phyloP scores from a whole-genome alignment of 805 yeast species.

The Saccharomycopsis fermentans region DNA sequence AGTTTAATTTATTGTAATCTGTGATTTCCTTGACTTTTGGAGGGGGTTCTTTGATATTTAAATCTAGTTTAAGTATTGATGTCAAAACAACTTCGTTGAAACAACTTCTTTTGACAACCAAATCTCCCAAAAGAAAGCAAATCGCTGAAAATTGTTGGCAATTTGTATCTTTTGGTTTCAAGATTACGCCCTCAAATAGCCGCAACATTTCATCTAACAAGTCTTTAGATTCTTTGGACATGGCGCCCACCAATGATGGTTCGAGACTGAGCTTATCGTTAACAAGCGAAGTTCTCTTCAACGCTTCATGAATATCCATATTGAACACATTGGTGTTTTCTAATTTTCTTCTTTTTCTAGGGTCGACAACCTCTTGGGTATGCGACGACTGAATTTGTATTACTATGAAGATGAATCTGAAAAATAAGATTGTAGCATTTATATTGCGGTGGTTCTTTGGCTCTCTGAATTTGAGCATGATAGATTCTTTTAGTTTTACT shows the following conservation, averaged over 20 bases:
- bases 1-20: slow-evolving; percentile 8
- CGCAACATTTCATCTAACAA: slow-evolving; percentile 5
- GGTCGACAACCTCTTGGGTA: not conserved
- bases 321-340: not conserved
- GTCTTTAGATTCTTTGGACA: slow-evolving; percentile 5
- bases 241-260: not conserved
- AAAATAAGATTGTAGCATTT: not conserved
- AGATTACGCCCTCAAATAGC: not conserved
- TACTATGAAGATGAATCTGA: not conserved
- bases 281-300: not conserved
- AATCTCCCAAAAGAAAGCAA: slow-evolving; percentile 11
- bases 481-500: not conserved
- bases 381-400: not conserved
- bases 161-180: not conserved
- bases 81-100: slow-evolving; percentile 2
- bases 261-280: not conserved
- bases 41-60: slow-evolving; percentile 6
- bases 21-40: not conserved
- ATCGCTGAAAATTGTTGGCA: slow-evolving; percentile 13
- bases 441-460: not conserved
- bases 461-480: not conserved
- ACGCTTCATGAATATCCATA: not conserved
- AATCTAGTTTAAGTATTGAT: not conserved
- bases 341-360: not conserved
- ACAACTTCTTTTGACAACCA: slow-evolving; percentile 9